A percentile compares a stretch with the other conserved stretches of the same genome.
Conservation (phyloP, 2,329 filamentous ascomycete species). For the Alternaria alternata region DNA sequence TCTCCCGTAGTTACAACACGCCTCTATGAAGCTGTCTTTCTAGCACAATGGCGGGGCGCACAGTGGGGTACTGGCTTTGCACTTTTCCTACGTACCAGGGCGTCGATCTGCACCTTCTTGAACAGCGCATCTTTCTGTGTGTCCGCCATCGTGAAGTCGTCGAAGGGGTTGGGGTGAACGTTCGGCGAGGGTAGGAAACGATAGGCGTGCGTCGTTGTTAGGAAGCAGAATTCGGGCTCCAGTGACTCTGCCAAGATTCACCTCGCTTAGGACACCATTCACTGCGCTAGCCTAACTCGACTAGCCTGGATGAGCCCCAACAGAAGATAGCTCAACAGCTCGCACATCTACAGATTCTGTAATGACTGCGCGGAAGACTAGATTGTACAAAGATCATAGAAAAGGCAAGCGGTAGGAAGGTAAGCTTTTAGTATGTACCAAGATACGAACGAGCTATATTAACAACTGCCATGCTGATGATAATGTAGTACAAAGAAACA, state of each 20-base stretch:
- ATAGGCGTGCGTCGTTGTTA: conserved; percentile 30
- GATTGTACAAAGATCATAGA: conserved; percentile 21
- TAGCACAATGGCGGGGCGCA: conserved; percentile 38
- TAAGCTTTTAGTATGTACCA: conserved; percentile 40
- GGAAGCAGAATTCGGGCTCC: conserved; percentile 26
- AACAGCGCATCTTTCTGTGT: conserved; percentile 62
- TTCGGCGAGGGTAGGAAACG: conserved; percentile 23
- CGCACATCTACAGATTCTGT: conserved; percentile 33
- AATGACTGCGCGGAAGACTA: conserved; percentile 25
- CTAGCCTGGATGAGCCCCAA: conserved; percentile 21
- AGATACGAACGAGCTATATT: conserved; percentile 25
- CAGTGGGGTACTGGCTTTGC: conserved; percentile 44
- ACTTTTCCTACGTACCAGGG: conserved; percentile 72
- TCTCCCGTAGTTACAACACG: conserved; percentile 1
- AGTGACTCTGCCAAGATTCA: conserved; percentile 34
- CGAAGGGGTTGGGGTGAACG: conserved; percentile 16
- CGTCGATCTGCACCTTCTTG: conserved; percentile 91
- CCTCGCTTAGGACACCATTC: conserved; percentile 22
- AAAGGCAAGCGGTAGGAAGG: conserved; percentile 12
- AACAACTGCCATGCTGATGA: background rate
- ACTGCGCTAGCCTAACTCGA: conserved; percentile 15
- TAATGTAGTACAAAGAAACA: conserved; percentile 10
- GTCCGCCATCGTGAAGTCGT: conserved; percentile 47
- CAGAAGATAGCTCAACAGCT: conserved; percentile 31
- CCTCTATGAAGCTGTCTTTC: conserved; percentile 5